phyloP scores from a whole-genome alignment of 129 eudicot species.

The Saposhnikovia divaricata region DNA sequence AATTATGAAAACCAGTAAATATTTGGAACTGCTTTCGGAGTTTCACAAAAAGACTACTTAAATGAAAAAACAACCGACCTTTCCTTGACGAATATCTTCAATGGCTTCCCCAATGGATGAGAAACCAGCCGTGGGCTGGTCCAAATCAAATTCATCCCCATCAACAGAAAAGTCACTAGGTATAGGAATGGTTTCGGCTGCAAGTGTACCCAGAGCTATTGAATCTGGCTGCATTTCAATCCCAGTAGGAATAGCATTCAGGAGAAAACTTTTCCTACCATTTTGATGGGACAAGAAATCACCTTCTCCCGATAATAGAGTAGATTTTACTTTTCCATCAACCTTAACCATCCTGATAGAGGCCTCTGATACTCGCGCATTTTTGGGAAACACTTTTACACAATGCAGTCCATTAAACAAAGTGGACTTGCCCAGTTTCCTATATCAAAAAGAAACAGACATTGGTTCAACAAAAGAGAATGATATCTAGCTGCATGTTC shows the following conservation, averaged over 20 bases:
- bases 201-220: conserved; percentile 44
- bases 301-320: conserved; percentile 52
- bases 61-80: conserved; percentile 34
- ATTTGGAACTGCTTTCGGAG: not conserved
- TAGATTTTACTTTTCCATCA: conserved; percentile 36
- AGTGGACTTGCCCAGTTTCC: conserved; percentile 39
- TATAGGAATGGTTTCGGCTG: conserved; percentile 43
- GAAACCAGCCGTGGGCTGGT: conserved; percentile 58
- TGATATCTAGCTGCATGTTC: not conserved
- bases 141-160: conserved; percentile 52
- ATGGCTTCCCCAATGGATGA: conserved; percentile 69
- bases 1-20: not conserved
- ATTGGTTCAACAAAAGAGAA: not conserved
- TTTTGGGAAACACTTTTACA: conserved; percentile 29
- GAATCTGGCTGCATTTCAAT: conserved; percentile 56
- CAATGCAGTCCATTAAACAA: conserved; percentile 34
- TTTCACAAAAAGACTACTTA: conserved; percentile 1
- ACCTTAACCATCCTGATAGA: conserved; percentile 32
- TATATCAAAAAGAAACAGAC: conserved; percentile 3
- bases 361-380: conserved; percentile 36
- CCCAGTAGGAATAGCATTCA: conserved; percentile 31
- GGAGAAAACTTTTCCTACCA: conserved; percentile 27
- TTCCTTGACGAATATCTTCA: conserved; percentile 80
- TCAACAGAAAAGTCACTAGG: conserved; percentile 32
- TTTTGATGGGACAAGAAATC: conserved; percentile 33